Evolutionary conservation across 805 yeast genomes (phyloP).

Genomic region (Nakazawaea ishiwadae): DNA sequence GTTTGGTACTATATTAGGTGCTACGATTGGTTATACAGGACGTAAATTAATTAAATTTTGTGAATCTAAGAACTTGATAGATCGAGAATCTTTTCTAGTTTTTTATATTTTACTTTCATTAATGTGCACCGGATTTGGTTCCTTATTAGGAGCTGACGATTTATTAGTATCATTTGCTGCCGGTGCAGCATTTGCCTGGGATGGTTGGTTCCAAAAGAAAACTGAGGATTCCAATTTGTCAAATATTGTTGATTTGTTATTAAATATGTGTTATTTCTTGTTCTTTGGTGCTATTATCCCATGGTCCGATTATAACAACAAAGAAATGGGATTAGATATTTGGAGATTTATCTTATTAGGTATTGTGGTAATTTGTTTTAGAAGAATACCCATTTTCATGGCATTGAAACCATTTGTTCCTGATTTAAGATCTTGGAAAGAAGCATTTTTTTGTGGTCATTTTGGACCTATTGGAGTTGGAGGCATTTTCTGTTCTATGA

Average conservation of each 20-base stretch:
- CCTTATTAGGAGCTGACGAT: slow-evolving; percentile 86
- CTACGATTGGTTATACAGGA: slow-evolving; percentile 63
- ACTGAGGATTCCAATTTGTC: slow-evolving; percentile 87
- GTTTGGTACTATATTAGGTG: slow-evolving; percentile 75
- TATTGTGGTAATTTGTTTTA: slow-evolving; percentile 63
- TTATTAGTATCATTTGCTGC: slow-evolving; percentile 86
- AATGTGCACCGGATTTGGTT: slow-evolving; percentile 84
- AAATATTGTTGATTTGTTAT: slow-evolving; percentile 78
- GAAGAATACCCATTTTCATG: slow-evolving; percentile 81
- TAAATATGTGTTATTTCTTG: slow-evolving; percentile 83
- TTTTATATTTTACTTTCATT: slow-evolving; percentile 79
- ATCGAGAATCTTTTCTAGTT: slow-evolving; percentile 83
- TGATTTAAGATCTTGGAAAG: slow-evolving; percentile 88
- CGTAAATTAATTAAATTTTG: slow-evolving; percentile 72
- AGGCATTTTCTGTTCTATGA: slow-evolving; percentile 77
- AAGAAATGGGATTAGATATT: slow-evolving; percentile 55
- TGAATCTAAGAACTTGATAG: slow-evolving; percentile 63
- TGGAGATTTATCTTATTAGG: slow-evolving; percentile 82
- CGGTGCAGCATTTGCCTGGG: slow-evolving; percentile 93
- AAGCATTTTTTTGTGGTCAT: slow-evolving; percentile 90
- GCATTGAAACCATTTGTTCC: slow-evolving; percentile 76
- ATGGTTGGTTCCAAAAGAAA: slow-evolving; percentile 78
- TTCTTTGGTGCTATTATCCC: slow-evolving; percentile 91
- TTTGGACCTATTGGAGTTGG: slow-evolving; percentile 98
- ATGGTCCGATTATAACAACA: slow-evolving; percentile 72